A percentile compares a stretch with the other conserved stretches of the same genome.
phyloP scores from a whole-genome alignment of 2,329 filamentous ascomycete species.

The Teratosphaeriaceae sp. region DNA sequence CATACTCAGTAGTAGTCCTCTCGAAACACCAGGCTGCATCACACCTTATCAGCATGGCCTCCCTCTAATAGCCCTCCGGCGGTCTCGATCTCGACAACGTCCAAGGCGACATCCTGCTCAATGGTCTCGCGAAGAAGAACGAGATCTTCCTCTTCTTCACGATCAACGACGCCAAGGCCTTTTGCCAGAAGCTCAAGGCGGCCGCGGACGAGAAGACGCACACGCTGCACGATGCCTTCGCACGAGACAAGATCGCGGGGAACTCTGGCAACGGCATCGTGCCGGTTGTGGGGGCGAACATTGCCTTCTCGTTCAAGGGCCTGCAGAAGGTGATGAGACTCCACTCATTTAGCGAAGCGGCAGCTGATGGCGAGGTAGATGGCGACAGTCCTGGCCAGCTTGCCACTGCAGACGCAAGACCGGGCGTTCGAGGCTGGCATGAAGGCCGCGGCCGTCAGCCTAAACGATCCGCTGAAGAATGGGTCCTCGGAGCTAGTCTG shows the following conservation, averaged over 20 bases:
- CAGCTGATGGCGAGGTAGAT: slow-evolving; percentile 6
- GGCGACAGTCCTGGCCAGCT: slow-evolving; percentile 24
- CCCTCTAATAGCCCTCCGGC: neutral
- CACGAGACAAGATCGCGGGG: slow-evolving; percentile 15
- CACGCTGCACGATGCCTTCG: slow-evolving; percentile 14
- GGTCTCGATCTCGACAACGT: slow-evolving; percentile 14
- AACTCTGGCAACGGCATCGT: slow-evolving; percentile 9
- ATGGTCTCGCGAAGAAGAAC: slow-evolving; percentile 20
- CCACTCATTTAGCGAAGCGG: too few relatives aligned
- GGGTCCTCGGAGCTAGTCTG: slow-evolving; percentile 14
- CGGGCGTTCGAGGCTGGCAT: slow-evolving; percentile 31
- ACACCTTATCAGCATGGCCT: neutral
- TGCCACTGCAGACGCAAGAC: slow-evolving; percentile 23
- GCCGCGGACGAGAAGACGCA: slow-evolving; percentile 18
- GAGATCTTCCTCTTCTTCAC: slow-evolving; percentile 25
- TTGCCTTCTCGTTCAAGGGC: slow-evolving; percentile 22
- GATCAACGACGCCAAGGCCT: slow-evolving; percentile 17
- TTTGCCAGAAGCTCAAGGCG: slow-evolving; percentile 15
- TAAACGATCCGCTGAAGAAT: slow-evolving; percentile 25
- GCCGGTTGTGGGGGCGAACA: slow-evolving; percentile 20
- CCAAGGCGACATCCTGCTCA: slow-evolving; percentile 24
- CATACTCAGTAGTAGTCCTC: too few relatives aligned
- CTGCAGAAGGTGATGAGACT: slow-evolving; percentile 17
- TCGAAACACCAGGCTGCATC: too few relatives aligned
- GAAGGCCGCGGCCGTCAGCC: slow-evolving; percentile 21